These are phyloP conservation scores for Peniophora sp. DNA, from an alignment of 1,284 basidiomycete species.

Conservation along the genomic window DNA sequence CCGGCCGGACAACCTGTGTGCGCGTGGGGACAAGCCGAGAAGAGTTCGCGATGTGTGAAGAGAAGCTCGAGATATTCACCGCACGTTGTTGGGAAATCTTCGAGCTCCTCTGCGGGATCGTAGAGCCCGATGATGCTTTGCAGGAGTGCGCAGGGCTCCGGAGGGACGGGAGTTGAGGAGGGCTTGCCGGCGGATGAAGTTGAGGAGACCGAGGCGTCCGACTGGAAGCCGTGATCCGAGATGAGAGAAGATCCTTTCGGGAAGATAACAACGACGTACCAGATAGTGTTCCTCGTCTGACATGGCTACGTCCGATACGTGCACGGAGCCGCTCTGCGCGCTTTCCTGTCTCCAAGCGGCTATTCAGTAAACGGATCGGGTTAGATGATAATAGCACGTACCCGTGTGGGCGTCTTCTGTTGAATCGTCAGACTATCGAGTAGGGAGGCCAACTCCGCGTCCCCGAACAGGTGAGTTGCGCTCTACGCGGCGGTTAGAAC, in stretches of 20 bases:
- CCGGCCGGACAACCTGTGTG: slow-evolving; percentile 54
- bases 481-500: slow-evolving; percentile 6
- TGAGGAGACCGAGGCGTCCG: slow-evolving; percentile 38
- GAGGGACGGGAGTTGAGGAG: slow-evolving; percentile 8
- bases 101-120: slow-evolving; percentile 24
- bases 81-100: slow-evolving; percentile 44
- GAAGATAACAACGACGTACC: slow-evolving; percentile 3
- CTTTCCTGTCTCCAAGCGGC: slow-evolving; percentile 11
- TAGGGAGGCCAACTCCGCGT: slow-evolving; percentile 11
- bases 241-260: background rate
- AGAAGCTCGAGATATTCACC: slow-evolving; percentile 69
- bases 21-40: slow-evolving; percentile 47
- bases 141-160: slow-evolving; percentile 40
- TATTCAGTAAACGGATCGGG: slow-evolving; percentile 2
- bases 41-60: slow-evolving; percentile 64
- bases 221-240: slow-evolving; percentile 18
- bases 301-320: slow-evolving; percentile 10
- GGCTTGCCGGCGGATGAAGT: slow-evolving; percentile 28
- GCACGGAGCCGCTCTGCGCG: slow-evolving; percentile 2
- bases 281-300: slow-evolving; percentile 11
- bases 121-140: slow-evolving; percentile 43
- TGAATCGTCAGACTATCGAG: slow-evolving; percentile 14
- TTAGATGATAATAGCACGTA: background rate
- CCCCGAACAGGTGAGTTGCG: slow-evolving; percentile 6
- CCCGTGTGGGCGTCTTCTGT: slow-evolving; percentile 6